Base-by-base conservation (phyloP, 306 rosid species). In the Urtica urens region DNA sequence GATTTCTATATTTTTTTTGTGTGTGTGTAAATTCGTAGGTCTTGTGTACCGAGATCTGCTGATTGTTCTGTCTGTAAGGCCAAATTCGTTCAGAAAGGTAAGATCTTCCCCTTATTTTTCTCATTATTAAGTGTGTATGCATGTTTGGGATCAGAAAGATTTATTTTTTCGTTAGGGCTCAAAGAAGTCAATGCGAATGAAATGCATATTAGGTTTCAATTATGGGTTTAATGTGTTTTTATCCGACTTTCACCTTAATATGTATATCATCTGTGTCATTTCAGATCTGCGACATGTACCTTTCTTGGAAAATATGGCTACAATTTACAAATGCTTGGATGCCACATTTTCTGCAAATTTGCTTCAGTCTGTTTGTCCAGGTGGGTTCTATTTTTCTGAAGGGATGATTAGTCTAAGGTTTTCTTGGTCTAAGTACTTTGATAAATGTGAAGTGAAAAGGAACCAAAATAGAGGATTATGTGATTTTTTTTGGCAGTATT, bases 281-380 rank as follows among this genome's bases (percentile, higher is more conserved):
- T 62, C 72, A 92, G 96, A 82, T 65, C 12, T 65, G 59, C 67
- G 94, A 70, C 58, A 56, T 24, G 46, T 66, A 52, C 78, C 86
- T 37, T 77, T 81, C 51, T 54, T 90, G 69, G 99, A 79, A 46
- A 92, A 74, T 46, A 57, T 92, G 66, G 94, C 74, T 6, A 47
- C 63, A 1, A 79, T 82, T 33, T 92, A 79, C 52, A 85, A 52
- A 63, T 65, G 76, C 55, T 56, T 92, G 77, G 85, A 79, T 24
- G 71, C 75, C 8, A 64, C 87, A 8, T 75, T 59, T 68, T 64
- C 62, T 53, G 51, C 82, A 35, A 71, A 68, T 33, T 16, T 78
- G 27, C 52, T 58, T 25, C 82, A 60, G 57, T 72, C 72, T 6
- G 40, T 56, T 14, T 53, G 72, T 21, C 53, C 85, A 51, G 99